phyloP scores from a whole-genome alignment of 2,329 filamentous ascomycete species.

The Fusarium piperis region DNA sequence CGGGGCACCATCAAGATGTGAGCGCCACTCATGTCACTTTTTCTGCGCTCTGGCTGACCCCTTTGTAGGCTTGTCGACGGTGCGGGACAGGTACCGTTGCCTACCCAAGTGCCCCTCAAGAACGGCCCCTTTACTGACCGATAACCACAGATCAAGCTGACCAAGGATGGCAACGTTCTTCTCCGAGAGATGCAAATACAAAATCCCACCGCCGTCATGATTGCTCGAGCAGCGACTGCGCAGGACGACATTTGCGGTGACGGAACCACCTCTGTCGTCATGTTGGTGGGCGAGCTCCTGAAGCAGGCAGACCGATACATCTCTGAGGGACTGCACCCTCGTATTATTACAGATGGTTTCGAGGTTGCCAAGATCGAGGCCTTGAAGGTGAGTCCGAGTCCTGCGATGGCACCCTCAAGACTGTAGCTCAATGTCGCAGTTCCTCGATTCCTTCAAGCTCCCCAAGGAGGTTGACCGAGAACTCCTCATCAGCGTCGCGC shows the following conservation, averaged over 20 bases:
- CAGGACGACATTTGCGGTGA: slow-evolving; percentile 99
- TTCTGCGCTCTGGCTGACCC: slow-evolving; percentile 39
- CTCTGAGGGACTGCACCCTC: slow-evolving; percentile 93
- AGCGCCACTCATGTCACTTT: slow-evolving; percentile 6
- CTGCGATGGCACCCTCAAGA: not conserved
- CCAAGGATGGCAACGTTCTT: slow-evolving; percentile 95
- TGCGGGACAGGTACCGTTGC: slow-evolving; percentile 68
- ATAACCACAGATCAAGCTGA: slow-evolving; percentile 85
- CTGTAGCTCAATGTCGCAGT: slow-evolving; percentile 60
- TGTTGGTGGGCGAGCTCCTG: slow-evolving; percentile 93
- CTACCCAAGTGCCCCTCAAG: slow-evolving; percentile 40
- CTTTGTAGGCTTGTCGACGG: slow-evolving; percentile 71
- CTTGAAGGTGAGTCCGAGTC: slow-evolving; percentile 73
- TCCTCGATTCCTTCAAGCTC: slow-evolving; percentile 94
- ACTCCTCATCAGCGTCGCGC: slow-evolving; percentile 89
- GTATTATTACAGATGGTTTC: slow-evolving; percentile 97
- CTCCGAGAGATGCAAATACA: slow-evolving; percentile 90
- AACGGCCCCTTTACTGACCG: slow-evolving; percentile 43
- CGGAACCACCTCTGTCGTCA: slow-evolving; percentile 94
- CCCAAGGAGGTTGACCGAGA: slow-evolving; percentile 89
- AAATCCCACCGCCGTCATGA: slow-evolving; percentile 94
- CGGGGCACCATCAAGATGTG: slow-evolving; percentile 97
- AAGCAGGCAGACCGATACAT: slow-evolving; percentile 99
- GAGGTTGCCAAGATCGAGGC: slow-evolving; percentile 95
- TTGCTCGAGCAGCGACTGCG: slow-evolving; percentile 86